Evolutionary conservation across 768 basidiomycete genomes (phyloP), one percentile per base, ranked within the genome.

Genomic region (Termitomyces sp.): DNA sequence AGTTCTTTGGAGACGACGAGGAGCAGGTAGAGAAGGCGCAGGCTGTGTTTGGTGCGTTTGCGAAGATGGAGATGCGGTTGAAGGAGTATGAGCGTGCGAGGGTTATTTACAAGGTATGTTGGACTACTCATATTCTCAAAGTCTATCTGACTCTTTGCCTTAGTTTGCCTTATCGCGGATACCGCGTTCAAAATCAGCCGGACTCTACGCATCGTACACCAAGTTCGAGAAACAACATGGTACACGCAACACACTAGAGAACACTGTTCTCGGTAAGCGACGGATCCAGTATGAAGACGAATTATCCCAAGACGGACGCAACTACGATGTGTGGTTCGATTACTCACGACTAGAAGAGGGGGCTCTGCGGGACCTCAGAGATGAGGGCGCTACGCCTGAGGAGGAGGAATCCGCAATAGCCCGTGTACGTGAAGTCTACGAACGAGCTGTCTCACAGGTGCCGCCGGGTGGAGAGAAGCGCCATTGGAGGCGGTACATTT

Each of bases 191-290:
- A 97, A 97, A 70, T 97, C 95, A 6, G 84, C 83, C 0, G 74
- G 78, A 9, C 76, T 99, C 10, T 99, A 98, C 64, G 85, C 94
- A 3, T 82, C 94, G 0, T 99, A 96, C 65, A 96, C 95, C 20
- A 93, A 91, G 67, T 98, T 99, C 58, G 97, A 98, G 74, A 99
- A 99, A 69, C 97, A 98, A 64, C 93, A 94, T 62, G 97, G 97
- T 12, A 87, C 89, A 9, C 85, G 92, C 6, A 80, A 83, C 4
- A 87, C 92, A 0, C 83, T 99, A 23, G 96, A 98, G 68, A 82
- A 85, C 38, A 99, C 97, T 7, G 96, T 99, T 0, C 81, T 98
- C 0, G 95, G 95, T 31, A 99, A 98, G 69, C 86, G 97, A n/a
- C 83, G 97, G 36, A 98, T 99, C 53, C 94, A 98, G 64, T 98